Evolutionary conservation across 176 grass and related monocot species (phyloP).

Genomic region (maize (Zea mays)): Zm-B73-REFERENCE-NAM-5.0 NC_050104.1:134354501-134355000

Average conservation of each 20-base stretch:
- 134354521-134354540: not conserved
- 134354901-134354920: conserved; percentile 76
- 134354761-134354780: conserved; percentile 12
- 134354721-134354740: conserved; percentile 1
- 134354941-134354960: conserved; percentile 89
- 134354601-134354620: not conserved
- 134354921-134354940: conserved; percentile 72
- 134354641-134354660: not conserved
- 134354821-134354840: conserved; percentile 5
- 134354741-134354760: not conserved
- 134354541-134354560: not conserved
- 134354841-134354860: not conserved
- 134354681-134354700: not conserved
- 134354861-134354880: conserved; percentile 73
- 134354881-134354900: conserved; percentile 87
- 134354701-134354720: not conserved
- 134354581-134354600: conserved; percentile 2
- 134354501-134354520: conserved; percentile 24
- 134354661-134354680: conserved; percentile 7
- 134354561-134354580: not conserved
- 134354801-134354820: conserved; percentile 4
- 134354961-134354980: conserved; percentile 73
- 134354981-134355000: conserved; percentile 15
- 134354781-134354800: not conserved
- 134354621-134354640: conserved; percentile 30